Percentiles rank a stretch among this genome's conserved stretches.
phyloP scores from a whole-genome alignment of 2,329 filamentous ascomycete species.

The Coniochaeta sp. region DNA sequence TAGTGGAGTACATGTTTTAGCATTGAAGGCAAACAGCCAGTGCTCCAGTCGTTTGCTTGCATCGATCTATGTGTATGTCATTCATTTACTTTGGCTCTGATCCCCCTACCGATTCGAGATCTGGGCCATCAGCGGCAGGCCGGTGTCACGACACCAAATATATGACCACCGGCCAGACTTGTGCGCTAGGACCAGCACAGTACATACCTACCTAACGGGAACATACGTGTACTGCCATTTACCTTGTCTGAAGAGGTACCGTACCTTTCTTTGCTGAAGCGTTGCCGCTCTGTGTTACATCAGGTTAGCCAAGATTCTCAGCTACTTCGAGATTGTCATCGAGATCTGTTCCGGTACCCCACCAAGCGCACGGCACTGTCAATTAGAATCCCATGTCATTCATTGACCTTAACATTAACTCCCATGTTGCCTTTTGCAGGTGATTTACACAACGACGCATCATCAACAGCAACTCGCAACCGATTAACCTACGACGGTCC shows the following conservation, averaged over 20 bases:
- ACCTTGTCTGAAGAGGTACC: too few relatives aligned
- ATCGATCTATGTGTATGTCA: background rate
- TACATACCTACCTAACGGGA: too few relatives aligned
- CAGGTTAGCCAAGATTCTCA: background rate
- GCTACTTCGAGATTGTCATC: background rate
- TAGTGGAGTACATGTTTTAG: background rate
- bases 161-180: background rate
- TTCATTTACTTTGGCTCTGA: background rate
- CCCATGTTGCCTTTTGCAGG: background rate
- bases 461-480: background rate
- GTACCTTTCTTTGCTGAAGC: background rate
- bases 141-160: background rate
- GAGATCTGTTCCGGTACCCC: background rate
- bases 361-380: background rate
- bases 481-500: background rate
- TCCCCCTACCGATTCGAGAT: background rate
- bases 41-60: background rate
- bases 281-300: background rate
- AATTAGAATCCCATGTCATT: background rate
- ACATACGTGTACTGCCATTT: background rate
- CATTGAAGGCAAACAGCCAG: background rate
- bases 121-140: background rate
- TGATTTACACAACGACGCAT: background rate
- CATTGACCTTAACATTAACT: constrained; percentile 1
- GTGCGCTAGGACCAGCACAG: background rate